Evolutionary conservation across 202 grass and related monocot species (phyloP).

Genomic region (Thinopyrum obtusiflorum): DNA sequence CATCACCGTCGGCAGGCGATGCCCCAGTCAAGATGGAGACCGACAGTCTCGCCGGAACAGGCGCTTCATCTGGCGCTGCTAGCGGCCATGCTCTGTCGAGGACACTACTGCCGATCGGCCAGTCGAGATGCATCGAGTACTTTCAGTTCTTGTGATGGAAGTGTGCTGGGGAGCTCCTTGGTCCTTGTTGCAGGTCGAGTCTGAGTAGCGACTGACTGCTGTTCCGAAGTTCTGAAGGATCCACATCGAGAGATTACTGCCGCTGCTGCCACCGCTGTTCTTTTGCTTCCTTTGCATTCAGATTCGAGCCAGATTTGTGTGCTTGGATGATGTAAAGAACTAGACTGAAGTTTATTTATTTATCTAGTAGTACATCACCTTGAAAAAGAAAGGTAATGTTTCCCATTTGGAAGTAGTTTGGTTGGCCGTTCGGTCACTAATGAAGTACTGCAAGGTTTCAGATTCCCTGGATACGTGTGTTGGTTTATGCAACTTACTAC

Average conservation of each 20-base stretch:
- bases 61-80: not conserved
- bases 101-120: slow-evolving; percentile 43
- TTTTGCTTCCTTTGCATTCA: slow-evolving; percentile 26
- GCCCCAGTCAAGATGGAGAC: slow-evolving; percentile 17
- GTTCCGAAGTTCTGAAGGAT: not conserved
- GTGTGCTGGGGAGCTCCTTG: not conserved
- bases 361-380: slow-evolving; percentile 1
- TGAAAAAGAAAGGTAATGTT: not conserved
- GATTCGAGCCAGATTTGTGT: slow-evolving; percentile 34
- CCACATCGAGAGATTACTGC: not conserved
- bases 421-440: not conserved
- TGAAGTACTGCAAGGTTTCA: not conserved
- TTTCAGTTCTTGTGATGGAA: slow-evolving; percentile 54
- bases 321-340: slow-evolving; percentile 34
- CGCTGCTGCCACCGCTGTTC: not conserved
- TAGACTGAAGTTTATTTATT: not conserved
- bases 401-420: not conserved
- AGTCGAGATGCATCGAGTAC: slow-evolving; percentile 57
- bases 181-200: not conserved
- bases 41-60: not conserved
- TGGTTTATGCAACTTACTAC: not conserved
- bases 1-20: not conserved
- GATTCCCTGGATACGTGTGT: not conserved
- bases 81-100: slow-evolving; percentile 20
- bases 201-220: not conserved